Percentiles rank a stretch among this genome's conserved stretches.
Conservation (phyloP, 139 green algal genomes). For the Picochlorum costavermella region DNA sequence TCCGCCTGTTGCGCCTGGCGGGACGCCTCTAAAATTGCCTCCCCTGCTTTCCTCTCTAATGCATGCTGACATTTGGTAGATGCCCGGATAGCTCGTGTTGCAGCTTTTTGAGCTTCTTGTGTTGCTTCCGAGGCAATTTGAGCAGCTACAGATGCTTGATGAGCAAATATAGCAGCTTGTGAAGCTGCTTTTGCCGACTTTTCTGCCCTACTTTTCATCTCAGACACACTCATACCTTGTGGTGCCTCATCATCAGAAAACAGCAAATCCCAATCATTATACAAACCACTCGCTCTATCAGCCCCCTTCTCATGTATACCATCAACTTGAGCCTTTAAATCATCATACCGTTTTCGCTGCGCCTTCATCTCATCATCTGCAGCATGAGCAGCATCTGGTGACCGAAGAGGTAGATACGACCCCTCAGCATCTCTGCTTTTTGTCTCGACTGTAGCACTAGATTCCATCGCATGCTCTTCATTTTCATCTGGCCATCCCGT, state of each 20-base stretch:
- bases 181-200: not conserved
- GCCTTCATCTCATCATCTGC: not conserved
- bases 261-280: no score
- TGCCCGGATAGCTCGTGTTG: not conserved
- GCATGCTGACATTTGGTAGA: not conserved
- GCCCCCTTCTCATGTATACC: not conserved
- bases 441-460: no score
- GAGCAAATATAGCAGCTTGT: not conserved
- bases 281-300: not conserved
- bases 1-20: not conserved
- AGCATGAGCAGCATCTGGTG: not conserved
- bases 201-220: not conserved
- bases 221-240: not conserved
- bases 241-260: constrained; percentile 3
- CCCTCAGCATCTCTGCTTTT: no score
- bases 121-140: constrained; percentile 12
- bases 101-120: constrained; percentile 8
- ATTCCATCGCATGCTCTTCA: no score
- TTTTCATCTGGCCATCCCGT: no score
- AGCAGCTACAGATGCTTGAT: not conserved
- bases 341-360: constrained; percentile 2
- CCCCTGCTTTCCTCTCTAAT: not conserved
- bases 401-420: not conserved
- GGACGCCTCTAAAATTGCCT: not conserved
- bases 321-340: not conserved